These are phyloP conservation scores for Colletotrichum orbiculare DNA, from an alignment of 2,329 filamentous ascomycete genomes.

Conservation along the genomic window DNA sequence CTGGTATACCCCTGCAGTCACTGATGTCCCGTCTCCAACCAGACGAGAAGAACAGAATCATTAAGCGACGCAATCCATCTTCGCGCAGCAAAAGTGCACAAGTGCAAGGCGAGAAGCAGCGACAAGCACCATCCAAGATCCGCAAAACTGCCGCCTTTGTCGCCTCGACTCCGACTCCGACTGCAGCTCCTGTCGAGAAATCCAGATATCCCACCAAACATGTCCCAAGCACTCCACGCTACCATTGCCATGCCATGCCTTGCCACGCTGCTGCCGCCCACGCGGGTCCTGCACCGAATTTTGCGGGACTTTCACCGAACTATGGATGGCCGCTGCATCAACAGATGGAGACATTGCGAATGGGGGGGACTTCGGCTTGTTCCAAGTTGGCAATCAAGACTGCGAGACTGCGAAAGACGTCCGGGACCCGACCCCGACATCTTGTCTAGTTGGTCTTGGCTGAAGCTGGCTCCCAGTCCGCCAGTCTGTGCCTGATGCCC, in stretches of 20 bases:
- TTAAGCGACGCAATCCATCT: conserved; percentile 7
- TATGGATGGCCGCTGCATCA: conserved; percentile 22
- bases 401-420: conserved; percentile 10
- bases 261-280: conserved; percentile 20
- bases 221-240: no score
- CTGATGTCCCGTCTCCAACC: conserved; percentile 3
- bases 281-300: conserved; percentile 34
- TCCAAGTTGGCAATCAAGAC: conserved; percentile 19
- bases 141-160: conserved; percentile 36
- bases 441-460: conserved; percentile 29
- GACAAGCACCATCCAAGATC: conserved; percentile 5
- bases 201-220: neutral
- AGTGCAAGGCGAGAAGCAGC: neutral
- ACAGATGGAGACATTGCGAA: no score
- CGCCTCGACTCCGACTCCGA: neutral
- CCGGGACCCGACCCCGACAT: conserved; percentile 23
- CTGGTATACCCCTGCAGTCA: conserved; percentile 5
- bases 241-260: neutral
- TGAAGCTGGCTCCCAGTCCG: conserved; percentile 20
- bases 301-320: conserved; percentile 32
- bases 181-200: neutral
- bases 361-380: neutral
- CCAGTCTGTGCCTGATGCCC: neutral
- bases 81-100: neutral
- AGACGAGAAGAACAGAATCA: conserved; percentile 1